Percentiles rank a stretch among this genome's conserved stretches.
Evolutionary conservation across 2,329 filamentous ascomycete genomes (phyloP).

Genomic region (Trichoderma hamatum): DNA sequence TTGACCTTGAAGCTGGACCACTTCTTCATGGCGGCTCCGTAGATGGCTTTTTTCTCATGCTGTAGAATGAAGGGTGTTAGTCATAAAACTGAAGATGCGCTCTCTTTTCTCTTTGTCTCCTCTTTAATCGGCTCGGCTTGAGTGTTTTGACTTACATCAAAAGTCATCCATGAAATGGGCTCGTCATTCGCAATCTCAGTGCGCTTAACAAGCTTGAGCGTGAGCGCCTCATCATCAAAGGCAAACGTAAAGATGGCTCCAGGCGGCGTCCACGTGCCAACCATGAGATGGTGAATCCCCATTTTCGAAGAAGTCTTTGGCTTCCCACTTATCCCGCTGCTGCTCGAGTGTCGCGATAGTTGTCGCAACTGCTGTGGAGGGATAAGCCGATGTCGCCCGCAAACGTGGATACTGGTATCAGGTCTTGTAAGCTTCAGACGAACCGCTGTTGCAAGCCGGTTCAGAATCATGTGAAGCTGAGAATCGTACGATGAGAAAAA

Average conservation of each 20-base stretch:
- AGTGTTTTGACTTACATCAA: slow-evolving; percentile 64
- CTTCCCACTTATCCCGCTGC: neutral
- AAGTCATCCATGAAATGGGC: slow-evolving; percentile 92
- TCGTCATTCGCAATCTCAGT: slow-evolving; percentile 81
- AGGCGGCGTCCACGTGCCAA: slow-evolving; percentile 88
- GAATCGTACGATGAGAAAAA: neutral
- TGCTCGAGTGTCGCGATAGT: neutral
- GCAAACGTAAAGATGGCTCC: slow-evolving; percentile 88
- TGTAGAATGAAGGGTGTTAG: slow-evolving; percentile 39
- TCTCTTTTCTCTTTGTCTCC: neutral
- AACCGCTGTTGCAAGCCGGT: neutral
- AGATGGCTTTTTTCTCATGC: slow-evolving; percentile 82
- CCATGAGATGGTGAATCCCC: slow-evolving; percentile 84
- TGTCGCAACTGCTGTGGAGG: neutral
- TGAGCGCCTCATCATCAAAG: slow-evolving; percentile 81
- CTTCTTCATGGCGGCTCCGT: slow-evolving; percentile 91
- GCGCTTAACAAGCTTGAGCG: slow-evolving; percentile 74
- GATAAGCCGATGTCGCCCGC: neutral
- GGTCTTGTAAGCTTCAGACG: neutral
- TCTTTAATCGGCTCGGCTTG: neutral
- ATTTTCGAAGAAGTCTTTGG: slow-evolving; percentile 46
- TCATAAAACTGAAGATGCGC: neutral
- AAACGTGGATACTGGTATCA: neutral
- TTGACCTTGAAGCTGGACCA: slow-evolving; percentile 82
- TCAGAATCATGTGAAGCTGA: neutral